phyloP scores from a whole-genome alignment of 441 rosid genomes.

The Theobroma grandiflorum region DNA sequence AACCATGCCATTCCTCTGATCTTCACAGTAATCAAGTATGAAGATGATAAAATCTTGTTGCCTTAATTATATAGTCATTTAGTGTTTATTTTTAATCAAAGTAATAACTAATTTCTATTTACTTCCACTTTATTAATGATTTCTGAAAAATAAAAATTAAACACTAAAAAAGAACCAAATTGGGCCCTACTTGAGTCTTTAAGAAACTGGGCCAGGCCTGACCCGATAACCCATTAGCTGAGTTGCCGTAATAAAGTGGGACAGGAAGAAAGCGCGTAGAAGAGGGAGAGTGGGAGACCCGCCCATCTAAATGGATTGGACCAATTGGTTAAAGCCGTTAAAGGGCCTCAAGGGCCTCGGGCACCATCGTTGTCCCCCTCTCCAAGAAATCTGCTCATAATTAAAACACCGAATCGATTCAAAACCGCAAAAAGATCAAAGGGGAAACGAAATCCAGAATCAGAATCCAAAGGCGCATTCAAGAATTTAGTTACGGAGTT shows the following conservation, averaged over 20 bases:
- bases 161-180: background rate
- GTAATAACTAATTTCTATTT: too few relatives aligned
- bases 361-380: conserved; percentile 13
- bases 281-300: background rate
- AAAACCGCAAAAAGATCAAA: background rate
- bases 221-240: background rate
- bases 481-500: background rate
- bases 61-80: too few relatives aligned
- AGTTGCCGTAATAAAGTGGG: background rate
- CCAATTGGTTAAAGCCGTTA: background rate
- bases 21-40: too few relatives aligned
- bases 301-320: background rate
- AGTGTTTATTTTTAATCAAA: too few relatives aligned
- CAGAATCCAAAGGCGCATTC: background rate
- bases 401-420: background rate
- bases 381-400: conserved; percentile 19
- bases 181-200: background rate
- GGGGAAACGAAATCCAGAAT: background rate
- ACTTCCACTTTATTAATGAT: too few relatives aligned
- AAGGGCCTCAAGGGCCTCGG: background rate
- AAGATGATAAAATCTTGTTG: too few relatives aligned
- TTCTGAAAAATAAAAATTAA: too few relatives aligned
- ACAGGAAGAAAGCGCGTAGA: background rate
- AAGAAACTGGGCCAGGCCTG: background rate
- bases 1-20: background rate